Base-by-base conservation (phyloP, 805 yeast species). In the Diddensiella transvaalensis region DNA sequence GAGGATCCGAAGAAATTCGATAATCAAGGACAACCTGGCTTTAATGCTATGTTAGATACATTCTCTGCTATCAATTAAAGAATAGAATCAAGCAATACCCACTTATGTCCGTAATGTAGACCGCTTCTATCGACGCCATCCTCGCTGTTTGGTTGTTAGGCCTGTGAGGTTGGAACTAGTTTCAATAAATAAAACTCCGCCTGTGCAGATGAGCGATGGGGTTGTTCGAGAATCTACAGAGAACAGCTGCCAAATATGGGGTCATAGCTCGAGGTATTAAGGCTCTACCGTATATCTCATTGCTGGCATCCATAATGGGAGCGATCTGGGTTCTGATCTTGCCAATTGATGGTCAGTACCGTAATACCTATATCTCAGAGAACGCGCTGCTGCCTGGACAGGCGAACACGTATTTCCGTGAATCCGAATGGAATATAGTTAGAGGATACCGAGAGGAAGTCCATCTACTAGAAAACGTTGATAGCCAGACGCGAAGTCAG, bases 341-440 rank as follows among this genome's bases (percentile, higher is more conserved):
- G 43, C 96, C 98, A 0, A 53, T 80, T 57, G 85, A 85, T 15
- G 98, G 96, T 18, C 87, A 87, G 61, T 87, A 71, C 64, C 73
- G 97, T 47, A 68, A 74, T 53, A 88, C 96, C 1, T 93, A 93
- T 64, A 85, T 90, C 10, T 85, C 95, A 4, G 99, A 93, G 62
- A 93, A 93, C 67, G 99, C 99, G 26, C 72, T 93, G 64, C 82
- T 93, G 87, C 97, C 99, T 4, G 90, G 95, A 0, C 98, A 93
- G 64, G 98, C 93, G 2, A 83, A 83, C 57, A 82, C 95, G 21
- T 89, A 88, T 63, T 93, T 87, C 64, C 75, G 97, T 47, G 98
- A 91, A 61, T 80, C 88, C 36, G 98, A 93, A 63, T 93, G 98
- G 97, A 87, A 90, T 60, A 72, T 85, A 47, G 78, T 88, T 26